These are phyloP conservation scores for Phytophthora pluvialis DNA, from an alignment of 352 stramenopile species.

Conservation along the genomic window DNA sequence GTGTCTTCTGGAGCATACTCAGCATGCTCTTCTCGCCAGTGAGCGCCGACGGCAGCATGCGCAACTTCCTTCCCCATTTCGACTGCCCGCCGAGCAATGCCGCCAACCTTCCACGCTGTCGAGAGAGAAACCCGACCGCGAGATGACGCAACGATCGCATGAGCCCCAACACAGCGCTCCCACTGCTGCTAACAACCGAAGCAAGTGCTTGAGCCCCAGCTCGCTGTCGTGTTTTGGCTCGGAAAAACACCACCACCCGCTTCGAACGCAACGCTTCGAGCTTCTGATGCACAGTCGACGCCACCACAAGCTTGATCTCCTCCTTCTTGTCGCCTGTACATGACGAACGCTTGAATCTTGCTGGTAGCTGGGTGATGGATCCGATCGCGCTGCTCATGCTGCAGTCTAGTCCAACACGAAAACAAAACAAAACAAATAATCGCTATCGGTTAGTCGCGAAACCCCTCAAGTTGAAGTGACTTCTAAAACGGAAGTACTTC, in stretches of 20 bases:
- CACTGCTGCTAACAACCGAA: constrained; percentile 4
- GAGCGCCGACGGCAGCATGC: constrained; percentile 17
- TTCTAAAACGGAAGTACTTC: constrained; percentile 19
- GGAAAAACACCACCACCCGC: constrained; percentile 27
- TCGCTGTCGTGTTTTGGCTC: constrained; percentile 23
- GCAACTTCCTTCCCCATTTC: constrained; percentile 25
- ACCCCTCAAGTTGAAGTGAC: constrained; percentile 19
- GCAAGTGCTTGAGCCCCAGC: constrained; percentile 18
- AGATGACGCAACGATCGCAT: constrained; percentile 27
- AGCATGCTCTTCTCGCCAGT: constrained; percentile 18
- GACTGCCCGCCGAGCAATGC: constrained; percentile 10
- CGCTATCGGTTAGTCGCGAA: constrained; percentile 11
- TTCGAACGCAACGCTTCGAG: constrained; percentile 29
- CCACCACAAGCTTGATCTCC: constrained; percentile 7
- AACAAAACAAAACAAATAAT: neutral
- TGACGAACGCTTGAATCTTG: constrained; percentile 26
- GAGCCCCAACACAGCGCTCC: constrained; percentile 7
- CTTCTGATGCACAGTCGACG: constrained; percentile 11
- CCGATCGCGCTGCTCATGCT: constrained; percentile 21
- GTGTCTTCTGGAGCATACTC: constrained; percentile 17
- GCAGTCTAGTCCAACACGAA: neutral
- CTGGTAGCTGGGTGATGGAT: constrained; percentile 31
- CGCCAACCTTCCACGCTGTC: constrained; percentile 2
- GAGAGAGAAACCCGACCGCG: constrained; percentile 9
- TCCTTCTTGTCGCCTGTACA: constrained; percentile 19